phyloP scores from a whole-genome alignment of 345 rosid species.

The Microcos paniculata region DNA sequence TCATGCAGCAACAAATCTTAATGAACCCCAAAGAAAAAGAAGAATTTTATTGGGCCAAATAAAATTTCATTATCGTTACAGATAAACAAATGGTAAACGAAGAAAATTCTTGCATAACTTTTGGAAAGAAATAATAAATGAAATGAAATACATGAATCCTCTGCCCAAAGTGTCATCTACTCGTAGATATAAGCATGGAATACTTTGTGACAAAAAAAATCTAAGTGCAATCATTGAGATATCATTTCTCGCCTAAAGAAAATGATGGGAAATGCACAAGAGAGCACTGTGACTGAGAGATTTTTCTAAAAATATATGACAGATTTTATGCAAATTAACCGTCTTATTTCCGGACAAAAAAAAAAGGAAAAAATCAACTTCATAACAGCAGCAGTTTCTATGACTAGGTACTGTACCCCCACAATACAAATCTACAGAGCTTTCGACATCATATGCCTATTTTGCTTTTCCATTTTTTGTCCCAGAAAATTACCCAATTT shows the following conservation, averaged over 20 bases:
- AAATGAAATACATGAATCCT: no score
- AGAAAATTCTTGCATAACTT: neutral
- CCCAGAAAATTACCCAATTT: constrained; percentile 4
- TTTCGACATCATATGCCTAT: constrained; percentile 37
- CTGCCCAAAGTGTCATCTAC: no score
- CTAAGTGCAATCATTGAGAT: neutral
- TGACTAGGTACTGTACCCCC: constrained; percentile 24
- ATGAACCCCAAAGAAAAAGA: neutral
- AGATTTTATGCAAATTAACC: constrained; percentile 11
- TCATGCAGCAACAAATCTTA: no score
- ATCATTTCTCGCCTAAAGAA: neutral
- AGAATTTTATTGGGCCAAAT: neutral
- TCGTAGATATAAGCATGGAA: no score
- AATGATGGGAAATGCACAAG: neutral
- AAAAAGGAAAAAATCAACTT: constrained; percentile 13
- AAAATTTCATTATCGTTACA: neutral
- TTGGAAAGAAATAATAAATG: neutral
- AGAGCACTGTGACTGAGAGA: neutral
- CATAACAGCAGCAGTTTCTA: constrained; percentile 22
- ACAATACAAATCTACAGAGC: constrained; percentile 39
- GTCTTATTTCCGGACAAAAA: constrained; percentile 26
- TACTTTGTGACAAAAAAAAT: neutral
- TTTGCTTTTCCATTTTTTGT: neutral
- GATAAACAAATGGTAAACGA: neutral
- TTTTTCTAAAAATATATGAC: neutral